Base-by-base conservation (phyloP, 441 rosid species). In the Bruguiera hainesii region DNA sequence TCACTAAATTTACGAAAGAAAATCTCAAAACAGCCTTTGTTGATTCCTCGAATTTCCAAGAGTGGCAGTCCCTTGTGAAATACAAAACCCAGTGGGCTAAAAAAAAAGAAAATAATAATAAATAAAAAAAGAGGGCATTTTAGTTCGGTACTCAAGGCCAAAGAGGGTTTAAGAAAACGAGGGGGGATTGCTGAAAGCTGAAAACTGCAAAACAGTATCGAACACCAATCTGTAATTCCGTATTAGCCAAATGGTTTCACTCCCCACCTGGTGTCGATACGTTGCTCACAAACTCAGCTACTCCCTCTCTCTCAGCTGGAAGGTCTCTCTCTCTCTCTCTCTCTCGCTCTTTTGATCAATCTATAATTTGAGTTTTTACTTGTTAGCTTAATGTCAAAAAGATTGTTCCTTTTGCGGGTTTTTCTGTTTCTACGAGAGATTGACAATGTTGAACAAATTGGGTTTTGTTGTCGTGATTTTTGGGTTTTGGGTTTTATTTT, bases 211-310 rank as follows among this genome's bases (percentile, higher is more conserved):
- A 33, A 33, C 7, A 33, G 2, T 7, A 33, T 7, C 37, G 37
- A 33, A 7, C 37, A 33, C 37, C 37, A 33, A 33, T 33, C 9
- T 33, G 37, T 33, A 33, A 33, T 33, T 7, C 37, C 37, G 2
- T 33, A 33, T 7, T 23, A 23, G 23, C 7, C 64, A 53, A 78
- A 93, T 93, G 98, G 86, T 83, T 75, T 85, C 94, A 62, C 72
- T 82, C 42, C 71, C 93, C 71, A 89, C 97, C 53, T 93, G 96
- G 97, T 73, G 71, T 60, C 84, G 97, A 53, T 90, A 93, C 84
- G 10, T 86, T 63, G 79, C 66, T 62, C 77, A 78, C 81, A 93
- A 90, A 77, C 71, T 87, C 49, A 88, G 89, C 65, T 90, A 89
- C 79, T 83, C 98, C 63, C 73, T 83, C 71, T 59, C 84, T 59